A percentile compares a stretch with the other conserved stretches of the same genome.
Evolutionary conservation across 1,284 basidiomycete species (phyloP).

Genomic region (Chiua sp.): DNA sequence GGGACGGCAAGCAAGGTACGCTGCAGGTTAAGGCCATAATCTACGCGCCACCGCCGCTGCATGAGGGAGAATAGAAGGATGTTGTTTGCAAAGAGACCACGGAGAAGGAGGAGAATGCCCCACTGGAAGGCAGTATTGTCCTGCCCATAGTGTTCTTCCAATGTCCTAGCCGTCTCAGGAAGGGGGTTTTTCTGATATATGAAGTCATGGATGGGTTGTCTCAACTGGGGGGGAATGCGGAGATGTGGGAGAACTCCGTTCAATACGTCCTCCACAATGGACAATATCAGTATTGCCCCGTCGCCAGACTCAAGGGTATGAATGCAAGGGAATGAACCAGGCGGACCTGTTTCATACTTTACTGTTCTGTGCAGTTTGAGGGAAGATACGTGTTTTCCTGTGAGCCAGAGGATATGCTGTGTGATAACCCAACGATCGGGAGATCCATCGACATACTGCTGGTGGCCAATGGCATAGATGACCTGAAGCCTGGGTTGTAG

Average conservation of each 20-base stretch:
- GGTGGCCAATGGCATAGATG: constrained; percentile 47
- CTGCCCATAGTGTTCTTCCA: constrained; percentile 18
- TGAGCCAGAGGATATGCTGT: constrained; percentile 43
- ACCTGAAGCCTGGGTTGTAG: constrained; percentile 50
- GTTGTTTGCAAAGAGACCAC: constrained; percentile 43
- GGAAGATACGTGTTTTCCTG: constrained; percentile 14
- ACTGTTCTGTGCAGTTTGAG: constrained; percentile 25
- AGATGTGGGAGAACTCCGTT: constrained; percentile 25
- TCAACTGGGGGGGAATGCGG: constrained; percentile 15
- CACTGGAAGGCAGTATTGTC: constrained; percentile 12
- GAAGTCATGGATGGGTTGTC: constrained; percentile 24
- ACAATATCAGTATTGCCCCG: constrained; percentile 24
- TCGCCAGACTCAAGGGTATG: constrained; percentile 35
- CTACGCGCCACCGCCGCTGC: constrained; percentile 52
- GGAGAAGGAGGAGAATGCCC: constrained; percentile 44
- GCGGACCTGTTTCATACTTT: constrained; percentile 6
- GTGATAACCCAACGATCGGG: constrained; percentile 52
- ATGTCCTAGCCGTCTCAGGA: constrained; percentile 23
- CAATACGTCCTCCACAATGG: constrained; percentile 30
- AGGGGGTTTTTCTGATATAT: constrained; percentile 11
- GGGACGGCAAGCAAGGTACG: constrained; percentile 58
- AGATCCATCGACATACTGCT: constrained; percentile 45
- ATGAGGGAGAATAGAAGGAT: constrained; percentile 33
- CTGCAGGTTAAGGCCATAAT: constrained; percentile 50
- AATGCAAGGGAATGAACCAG: constrained; percentile 35